These are phyloP conservation scores for Madurella fahalii DNA, from an alignment of 2,329 filamentous ascomycete species.

Conservation along the genomic window DNA sequence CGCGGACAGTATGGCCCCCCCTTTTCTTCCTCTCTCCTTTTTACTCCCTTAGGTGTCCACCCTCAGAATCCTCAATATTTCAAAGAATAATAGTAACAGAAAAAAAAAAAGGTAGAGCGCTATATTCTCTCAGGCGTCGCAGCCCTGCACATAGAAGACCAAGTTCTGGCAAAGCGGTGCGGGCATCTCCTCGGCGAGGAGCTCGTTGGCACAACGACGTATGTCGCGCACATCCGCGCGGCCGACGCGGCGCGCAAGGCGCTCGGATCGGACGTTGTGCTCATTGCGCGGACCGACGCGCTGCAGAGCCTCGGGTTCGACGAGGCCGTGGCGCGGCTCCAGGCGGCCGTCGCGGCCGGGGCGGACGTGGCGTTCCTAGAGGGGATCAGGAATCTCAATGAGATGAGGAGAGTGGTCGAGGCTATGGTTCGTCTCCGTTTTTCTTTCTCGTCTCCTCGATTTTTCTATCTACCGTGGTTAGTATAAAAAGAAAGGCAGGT, in stretches of 20 bases:
- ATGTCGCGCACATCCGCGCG: slow-evolving; percentile 53
- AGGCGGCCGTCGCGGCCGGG: slow-evolving; percentile 48
- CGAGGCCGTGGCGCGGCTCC: slow-evolving; percentile 48
- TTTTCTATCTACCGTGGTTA: background rate
- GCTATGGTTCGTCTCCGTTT: slow-evolving; percentile 17
- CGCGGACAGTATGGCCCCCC: slow-evolving; percentile 38
- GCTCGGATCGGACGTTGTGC: slow-evolving; percentile 53
- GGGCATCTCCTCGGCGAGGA: slow-evolving; percentile 61
- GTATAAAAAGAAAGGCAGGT: background rate
- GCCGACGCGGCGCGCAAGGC: slow-evolving; percentile 47
- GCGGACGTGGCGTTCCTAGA: slow-evolving; percentile 60
- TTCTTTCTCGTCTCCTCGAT: background rate
- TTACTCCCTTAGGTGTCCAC: background rate
- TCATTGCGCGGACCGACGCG: slow-evolving; percentile 63
- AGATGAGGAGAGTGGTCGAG: slow-evolving; percentile 29
- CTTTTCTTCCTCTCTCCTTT: background rate
- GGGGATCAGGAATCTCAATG: slow-evolving; percentile 48
- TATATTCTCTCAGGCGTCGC: slow-evolving; percentile 55
- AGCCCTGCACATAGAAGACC: slow-evolving; percentile 59
- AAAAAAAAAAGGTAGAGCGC: slow-evolving; percentile 38
- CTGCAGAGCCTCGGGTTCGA: slow-evolving; percentile 54
- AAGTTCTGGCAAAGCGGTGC: slow-evolving; percentile 61
- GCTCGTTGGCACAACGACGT: slow-evolving; percentile 50
- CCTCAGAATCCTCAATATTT: too few relatives aligned
- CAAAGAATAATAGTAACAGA: slow-evolving; percentile 30